Evolutionary conservation across 768 basidiomycete species (phyloP), one percentile per base, ranked within the genome.

Genomic region (Suillus decipiens): DNA sequence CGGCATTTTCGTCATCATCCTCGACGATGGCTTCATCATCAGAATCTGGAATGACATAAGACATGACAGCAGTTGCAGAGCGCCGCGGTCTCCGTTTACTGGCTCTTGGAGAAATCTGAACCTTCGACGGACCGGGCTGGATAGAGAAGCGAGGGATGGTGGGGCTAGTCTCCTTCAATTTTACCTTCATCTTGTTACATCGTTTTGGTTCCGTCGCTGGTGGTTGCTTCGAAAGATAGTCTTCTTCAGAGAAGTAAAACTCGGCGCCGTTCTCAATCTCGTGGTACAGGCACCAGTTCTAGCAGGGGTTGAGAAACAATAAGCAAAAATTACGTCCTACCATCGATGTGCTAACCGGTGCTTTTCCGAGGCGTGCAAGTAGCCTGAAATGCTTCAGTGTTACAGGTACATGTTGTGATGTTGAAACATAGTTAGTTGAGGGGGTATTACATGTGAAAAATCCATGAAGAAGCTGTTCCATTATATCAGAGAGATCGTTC

Each of bases 381-480:
- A 89, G 70, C 70, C 86, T 83, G 76, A 93, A 93, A 69, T 91
- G 90, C 69, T 89, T 86, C 58, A 93, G 76, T 6, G 90, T 92
- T 37, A 92, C 70, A 24, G 90, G 91, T 33, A 92, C 88, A 50
- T 79, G 84, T 8, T 66, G 63, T 33, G 66, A 63, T 15, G 68
- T 65, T 33, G 70, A 61, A 28, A 66, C 47, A 43, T 70, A 68
- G 55, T 65, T 67, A 36, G 66, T 64, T 22, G 64, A 69, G n/a
- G 72, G 65, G 6, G 70, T 70, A 47, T 56, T 67, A 28, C 56
- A 64, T 47, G 69, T 62, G 73, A 84, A 69, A 68, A 83, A 84
- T 37, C 78, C 68, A 64, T 84, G 78, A 41, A 87, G 72, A 65
- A 86, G 77, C 86, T 86, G 64, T 56, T 34, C n/a, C 1, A 41